A percentile compares a stretch with the other conserved stretches of the same genome.
Conservation (phyloP, 768 basidiomycete genomes). For the Amanita brunnescens region DNA sequence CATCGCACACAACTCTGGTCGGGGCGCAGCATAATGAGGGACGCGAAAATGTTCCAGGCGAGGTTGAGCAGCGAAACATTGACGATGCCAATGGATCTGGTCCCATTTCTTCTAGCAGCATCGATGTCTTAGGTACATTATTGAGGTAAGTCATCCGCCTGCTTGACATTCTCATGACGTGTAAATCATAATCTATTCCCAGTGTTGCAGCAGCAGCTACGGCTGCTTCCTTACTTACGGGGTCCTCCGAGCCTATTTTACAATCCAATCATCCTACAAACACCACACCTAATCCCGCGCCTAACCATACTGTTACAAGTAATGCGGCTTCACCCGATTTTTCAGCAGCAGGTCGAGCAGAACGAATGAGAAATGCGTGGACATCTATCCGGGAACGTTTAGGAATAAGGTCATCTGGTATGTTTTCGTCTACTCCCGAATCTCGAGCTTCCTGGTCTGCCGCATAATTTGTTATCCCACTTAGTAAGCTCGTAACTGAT, state of each 20-base stretch:
- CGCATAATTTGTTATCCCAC: not conserved
- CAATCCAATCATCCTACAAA: slow-evolving; percentile 44
- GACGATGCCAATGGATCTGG: slow-evolving; percentile 15
- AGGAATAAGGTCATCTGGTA: slow-evolving; percentile 33
- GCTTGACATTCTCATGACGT: not conserved
- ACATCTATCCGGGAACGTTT: slow-evolving; percentile 60
- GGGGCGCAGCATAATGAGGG: not conserved
- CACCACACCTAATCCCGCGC: slow-evolving; percentile 29
- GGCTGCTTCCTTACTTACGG: slow-evolving; percentile 74
- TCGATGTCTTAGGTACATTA: slow-evolving; percentile 77
- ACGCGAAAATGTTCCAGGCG: slow-evolving; percentile 2
- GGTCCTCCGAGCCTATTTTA: slow-evolving; percentile 57
- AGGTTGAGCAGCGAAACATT: slow-evolving; percentile 1
- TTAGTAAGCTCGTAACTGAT: not conserved
- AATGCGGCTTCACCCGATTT: slow-evolving; percentile 28
- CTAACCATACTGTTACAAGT: slow-evolving; percentile 7
- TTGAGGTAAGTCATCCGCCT: slow-evolving; percentile 46
- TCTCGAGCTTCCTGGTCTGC: slow-evolving; percentile 1
- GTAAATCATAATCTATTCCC: slow-evolving; percentile 7
- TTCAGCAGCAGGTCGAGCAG: slow-evolving; percentile 26
- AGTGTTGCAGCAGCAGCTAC: slow-evolving; percentile 92
- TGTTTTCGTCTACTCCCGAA: slow-evolving; percentile 12
- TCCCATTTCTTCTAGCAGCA: slow-evolving; percentile 60
- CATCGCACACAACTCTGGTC: not conserved
- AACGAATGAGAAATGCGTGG: slow-evolving; percentile 59